Evolutionary conservation across 2,329 filamentous ascomycete genomes (phyloP).

Genomic region (Monilinia fructigena): DNA sequence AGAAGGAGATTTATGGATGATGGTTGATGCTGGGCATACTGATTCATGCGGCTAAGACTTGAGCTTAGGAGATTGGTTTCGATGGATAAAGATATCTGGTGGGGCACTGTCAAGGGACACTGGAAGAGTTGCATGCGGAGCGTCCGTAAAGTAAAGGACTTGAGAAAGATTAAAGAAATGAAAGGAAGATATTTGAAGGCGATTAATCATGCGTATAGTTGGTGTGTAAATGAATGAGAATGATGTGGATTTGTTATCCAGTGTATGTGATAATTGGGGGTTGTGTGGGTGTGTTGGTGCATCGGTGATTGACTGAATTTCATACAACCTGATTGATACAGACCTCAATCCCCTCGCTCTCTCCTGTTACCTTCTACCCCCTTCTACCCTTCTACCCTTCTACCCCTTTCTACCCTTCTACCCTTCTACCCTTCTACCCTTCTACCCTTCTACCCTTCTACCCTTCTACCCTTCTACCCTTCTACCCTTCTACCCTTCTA

Average conservation of each 20-base stretch:
- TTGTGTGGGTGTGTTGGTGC: too few relatives aligned
- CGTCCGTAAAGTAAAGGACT: slow-evolving; percentile 21
- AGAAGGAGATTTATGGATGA: slow-evolving; percentile 20
- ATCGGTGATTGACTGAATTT: too few relatives aligned
- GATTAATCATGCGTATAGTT: neutral
- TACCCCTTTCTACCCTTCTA: too few relatives aligned
- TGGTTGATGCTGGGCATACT: slow-evolving; percentile 20
- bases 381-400: too few relatives aligned
- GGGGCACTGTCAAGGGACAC: slow-evolving; percentile 21
- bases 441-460: too few relatives aligned
- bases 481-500: too few relatives aligned
- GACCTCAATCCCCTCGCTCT: too few relatives aligned
- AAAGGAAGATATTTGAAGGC: slow-evolving; percentile 3
- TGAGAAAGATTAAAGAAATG: slow-evolving; percentile 19
- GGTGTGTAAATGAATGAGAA: neutral
- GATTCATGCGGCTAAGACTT: slow-evolving; percentile 24
- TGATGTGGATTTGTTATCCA: neutral
- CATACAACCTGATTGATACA: too few relatives aligned
- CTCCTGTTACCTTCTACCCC: too few relatives aligned
- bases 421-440: too few relatives aligned
- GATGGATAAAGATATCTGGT: slow-evolving; percentile 20
- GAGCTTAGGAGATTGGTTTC: slow-evolving; percentile 20
- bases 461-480: too few relatives aligned
- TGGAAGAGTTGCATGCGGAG: slow-evolving; percentile 16
- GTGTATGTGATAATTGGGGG: too few relatives aligned